Evolutionary conservation across 2,329 filamentous ascomycete species (phyloP).

Genomic region (Triangularia setosa): DNA sequence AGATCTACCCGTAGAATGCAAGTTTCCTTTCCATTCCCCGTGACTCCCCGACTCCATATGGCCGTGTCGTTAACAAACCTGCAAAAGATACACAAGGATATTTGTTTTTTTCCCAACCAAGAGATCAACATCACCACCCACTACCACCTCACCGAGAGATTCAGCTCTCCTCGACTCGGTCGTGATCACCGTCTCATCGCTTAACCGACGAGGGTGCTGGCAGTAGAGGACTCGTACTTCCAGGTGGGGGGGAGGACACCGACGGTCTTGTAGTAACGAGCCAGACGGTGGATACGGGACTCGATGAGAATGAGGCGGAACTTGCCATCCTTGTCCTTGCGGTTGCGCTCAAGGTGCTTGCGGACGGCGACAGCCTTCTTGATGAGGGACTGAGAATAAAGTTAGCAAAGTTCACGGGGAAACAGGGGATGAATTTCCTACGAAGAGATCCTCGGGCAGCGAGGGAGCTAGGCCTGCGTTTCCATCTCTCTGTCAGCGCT

Average conservation of each 20-base stretch:
- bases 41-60: conserved; percentile 27
- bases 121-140: conserved; percentile 15
- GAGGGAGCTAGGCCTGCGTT: conserved; percentile 92
- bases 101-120: not conserved
- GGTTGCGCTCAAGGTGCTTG: conserved; percentile 99
- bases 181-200: conserved; percentile 23
- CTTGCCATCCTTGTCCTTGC: conserved; percentile 99
- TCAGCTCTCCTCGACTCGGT: conserved; percentile 11
- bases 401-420: not conserved
- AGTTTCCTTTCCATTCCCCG: conserved; percentile 29
- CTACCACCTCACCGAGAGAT: conserved; percentile 27
- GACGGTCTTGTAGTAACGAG: conserved; percentile 96
- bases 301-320: conserved; percentile 99
- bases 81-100: conserved; percentile 16
- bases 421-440: conserved; percentile 69
- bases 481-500: conserved; percentile 87
- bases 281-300: conserved; percentile 99
- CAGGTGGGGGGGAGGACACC: conserved; percentile 83
- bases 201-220: conserved; percentile 91
- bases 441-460: conserved; percentile 97
- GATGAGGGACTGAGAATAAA: conserved; percentile 13
- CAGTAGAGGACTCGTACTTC: conserved; percentile 98
- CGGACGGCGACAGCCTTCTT: conserved; percentile 87
- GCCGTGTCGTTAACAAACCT: not conserved
- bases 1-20: conserved; percentile 22